Percentiles rank a stretch among this genome's conserved stretches.
Conservation (phyloP, 805 yeast genomes). For the Dipodascus geniculatus region DNA sequence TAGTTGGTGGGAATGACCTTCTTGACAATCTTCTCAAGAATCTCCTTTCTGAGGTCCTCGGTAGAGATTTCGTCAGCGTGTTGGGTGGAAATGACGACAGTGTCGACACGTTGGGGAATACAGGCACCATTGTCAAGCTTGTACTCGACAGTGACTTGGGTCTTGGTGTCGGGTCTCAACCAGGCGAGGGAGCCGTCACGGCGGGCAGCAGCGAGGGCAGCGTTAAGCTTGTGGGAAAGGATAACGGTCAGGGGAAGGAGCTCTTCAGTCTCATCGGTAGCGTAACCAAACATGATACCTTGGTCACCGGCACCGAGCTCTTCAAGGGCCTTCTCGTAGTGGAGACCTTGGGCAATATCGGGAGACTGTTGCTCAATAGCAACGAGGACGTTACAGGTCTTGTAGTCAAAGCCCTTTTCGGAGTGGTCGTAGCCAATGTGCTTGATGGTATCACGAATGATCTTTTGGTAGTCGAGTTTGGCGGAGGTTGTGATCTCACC, state of each 20-base stretch:
- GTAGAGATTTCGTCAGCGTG: conserved; percentile 94
- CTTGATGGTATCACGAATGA: conserved; percentile 96
- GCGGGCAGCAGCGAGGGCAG: conserved; percentile 94
- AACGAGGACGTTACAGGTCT: conserved; percentile 96
- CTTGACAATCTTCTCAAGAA: conserved; percentile 70
- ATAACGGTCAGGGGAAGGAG: conserved; percentile 89
- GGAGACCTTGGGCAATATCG: conserved; percentile 98
- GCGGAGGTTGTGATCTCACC: conserved; percentile 99
- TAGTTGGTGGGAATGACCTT: conserved; percentile 85
- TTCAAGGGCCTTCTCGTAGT: conserved; percentile 87
- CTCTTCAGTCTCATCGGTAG: conserved; percentile 98
- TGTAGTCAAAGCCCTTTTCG: conserved; percentile 96
- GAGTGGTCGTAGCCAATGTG: conserved; percentile 96
- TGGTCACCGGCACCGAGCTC: conserved; percentile 99
- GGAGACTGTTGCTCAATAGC: conserved; percentile 99
- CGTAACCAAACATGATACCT: conserved; percentile 99
- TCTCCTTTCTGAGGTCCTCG: conserved; percentile 75
- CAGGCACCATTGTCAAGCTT: conserved; percentile 90
- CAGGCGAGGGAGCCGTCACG: conserved; percentile 89
- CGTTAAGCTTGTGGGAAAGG: conserved; percentile 91
- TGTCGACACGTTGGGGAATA: conserved; percentile 92
- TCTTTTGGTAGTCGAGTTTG: conserved; percentile 87
- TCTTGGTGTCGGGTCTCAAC: conserved; percentile 99
- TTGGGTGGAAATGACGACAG: conserved; percentile 94
- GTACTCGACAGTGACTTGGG: conserved; percentile 98